Conservation (phyloP, 441 rosid genomes). For the California macrophylla region DNA sequence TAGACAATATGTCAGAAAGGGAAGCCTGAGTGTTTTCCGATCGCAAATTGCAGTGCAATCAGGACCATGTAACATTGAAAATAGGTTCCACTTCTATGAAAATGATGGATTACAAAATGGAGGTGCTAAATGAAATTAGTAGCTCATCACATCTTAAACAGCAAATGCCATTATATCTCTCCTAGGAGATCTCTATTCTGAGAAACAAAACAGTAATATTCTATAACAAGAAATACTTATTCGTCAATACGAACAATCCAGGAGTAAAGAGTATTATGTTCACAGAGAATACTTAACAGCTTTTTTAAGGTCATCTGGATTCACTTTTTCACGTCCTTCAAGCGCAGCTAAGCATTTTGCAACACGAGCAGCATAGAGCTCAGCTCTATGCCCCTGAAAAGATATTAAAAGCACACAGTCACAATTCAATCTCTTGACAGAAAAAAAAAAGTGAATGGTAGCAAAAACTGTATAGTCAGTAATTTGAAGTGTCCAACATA, state of each 20-base stretch:
- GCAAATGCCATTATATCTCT: not conserved
- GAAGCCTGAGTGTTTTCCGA: not conserved
- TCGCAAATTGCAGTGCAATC: too few species aligned
- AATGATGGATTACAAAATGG: not conserved
- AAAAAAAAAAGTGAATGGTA: not conserved
- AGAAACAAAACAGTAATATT: not conserved
- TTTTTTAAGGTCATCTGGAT: conserved; percentile 88
- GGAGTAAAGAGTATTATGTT: conserved; percentile 7
- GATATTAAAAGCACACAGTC: conserved; percentile 8
- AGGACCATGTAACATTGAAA: too few species aligned
- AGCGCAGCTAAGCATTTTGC: conserved; percentile 94
- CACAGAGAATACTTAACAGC: conserved; percentile 61
- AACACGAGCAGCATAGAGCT: conserved; percentile 86
- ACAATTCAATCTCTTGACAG: not conserved
- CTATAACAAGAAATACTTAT: not conserved
- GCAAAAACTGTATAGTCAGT: not conserved
- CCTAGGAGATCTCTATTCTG: not conserved
- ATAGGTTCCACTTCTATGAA: too few species aligned
- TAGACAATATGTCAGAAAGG: conserved; percentile 19
- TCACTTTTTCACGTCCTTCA: conserved; percentile 92
- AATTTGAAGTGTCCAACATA: not conserved
- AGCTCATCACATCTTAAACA: not conserved
- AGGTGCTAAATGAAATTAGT: not conserved
- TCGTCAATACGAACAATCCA: not conserved
- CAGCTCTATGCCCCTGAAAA: conserved; percentile 93